Percentiles rank a stretch among this genome's conserved stretches.
Evolutionary conservation across 805 yeast genomes (phyloP).

Genomic region (Cyberlindnera veronae): DNA sequence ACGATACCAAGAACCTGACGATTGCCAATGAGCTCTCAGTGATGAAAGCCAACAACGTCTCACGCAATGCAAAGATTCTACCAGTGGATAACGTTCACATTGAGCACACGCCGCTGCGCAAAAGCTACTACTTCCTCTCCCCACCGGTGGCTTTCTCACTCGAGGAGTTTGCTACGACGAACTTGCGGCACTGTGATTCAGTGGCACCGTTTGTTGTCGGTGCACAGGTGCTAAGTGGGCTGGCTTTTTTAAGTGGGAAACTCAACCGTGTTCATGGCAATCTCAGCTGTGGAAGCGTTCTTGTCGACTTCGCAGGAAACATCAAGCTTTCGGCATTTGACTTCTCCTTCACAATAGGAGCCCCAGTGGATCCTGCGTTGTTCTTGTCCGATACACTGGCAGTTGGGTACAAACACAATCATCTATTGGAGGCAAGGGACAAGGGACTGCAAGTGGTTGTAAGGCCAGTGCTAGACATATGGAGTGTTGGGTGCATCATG

Average conservation of each 20-base stretch:
- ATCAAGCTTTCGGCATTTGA: slow-evolving; percentile 14
- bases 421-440: slow-evolving; percentile 3
- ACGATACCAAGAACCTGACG: not conserved
- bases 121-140: slow-evolving; percentile 3
- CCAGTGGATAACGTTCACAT: not conserved
- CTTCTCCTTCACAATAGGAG: not conserved
- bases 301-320: slow-evolving; percentile 9
- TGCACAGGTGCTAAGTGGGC: slow-evolving; percentile 9
- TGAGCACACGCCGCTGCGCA: slow-evolving; percentile 7
- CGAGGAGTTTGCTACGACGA: slow-evolving; percentile 4
- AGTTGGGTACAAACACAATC: slow-evolving; percentile 7
- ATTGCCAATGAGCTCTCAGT: slow-evolving; percentile 1
- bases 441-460: not conserved
- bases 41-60: not conserved
- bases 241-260: slow-evolving; percentile 2
- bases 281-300: slow-evolving; percentile 6
- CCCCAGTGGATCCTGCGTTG: not conserved
- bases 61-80: not conserved
- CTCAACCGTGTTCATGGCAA: slow-evolving; percentile 14
- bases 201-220: slow-evolving; percentile 4
- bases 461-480: slow-evolving; percentile 5
- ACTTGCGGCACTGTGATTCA: not conserved
- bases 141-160: slow-evolving; percentile 5
- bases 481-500: slow-evolving; percentile 15
- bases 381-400: slow-evolving; percentile 1